These are phyloP conservation scores for Medicago arabica DNA, from an alignment of 306 rosid species.

Conservation along the genomic window DNA sequence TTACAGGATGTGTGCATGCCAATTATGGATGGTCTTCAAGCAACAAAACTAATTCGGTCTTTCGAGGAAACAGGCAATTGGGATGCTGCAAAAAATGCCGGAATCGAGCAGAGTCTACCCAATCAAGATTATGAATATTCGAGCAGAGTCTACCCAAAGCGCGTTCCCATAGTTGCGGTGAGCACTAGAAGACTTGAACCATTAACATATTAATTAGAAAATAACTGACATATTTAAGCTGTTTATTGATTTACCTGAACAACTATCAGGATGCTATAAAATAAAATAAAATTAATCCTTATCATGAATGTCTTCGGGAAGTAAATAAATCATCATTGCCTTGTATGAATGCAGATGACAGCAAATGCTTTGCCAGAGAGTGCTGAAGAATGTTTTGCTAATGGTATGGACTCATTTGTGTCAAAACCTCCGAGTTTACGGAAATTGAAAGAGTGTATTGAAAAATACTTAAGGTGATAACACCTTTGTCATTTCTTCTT, in stretches of 20 bases:
- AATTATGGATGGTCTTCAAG: slow-evolving; percentile 88
- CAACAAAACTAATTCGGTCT: slow-evolving; percentile 85
- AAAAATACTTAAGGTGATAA: slow-evolving; percentile 58
- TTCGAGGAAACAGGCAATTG: slow-evolving; percentile 88
- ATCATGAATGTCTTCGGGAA: background rate
- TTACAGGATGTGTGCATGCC: slow-evolving; percentile 95
- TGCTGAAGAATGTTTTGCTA: slow-evolving; percentile 82
- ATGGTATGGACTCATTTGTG: slow-evolving; percentile 95
- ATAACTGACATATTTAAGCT: background rate
- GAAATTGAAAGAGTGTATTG: slow-evolving; percentile 71
- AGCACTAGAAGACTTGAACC: slow-evolving; percentile 27
- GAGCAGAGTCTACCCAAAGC: slow-evolving; percentile 45
- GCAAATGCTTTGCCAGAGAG: slow-evolving; percentile 91
- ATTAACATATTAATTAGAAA: background rate
- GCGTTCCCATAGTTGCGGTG: slow-evolving; percentile 82
- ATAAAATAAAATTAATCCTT: background rate
- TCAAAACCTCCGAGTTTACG: slow-evolving; percentile 90
- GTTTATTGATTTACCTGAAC: background rate
- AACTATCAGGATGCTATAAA: background rate
- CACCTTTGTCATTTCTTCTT: slow-evolving; percentile 59
- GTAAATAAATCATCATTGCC: slow-evolving; percentile 3
- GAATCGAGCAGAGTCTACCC: slow-evolving; percentile 50
- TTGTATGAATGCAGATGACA: slow-evolving; percentile 79
- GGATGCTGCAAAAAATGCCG: slow-evolving; percentile 78
- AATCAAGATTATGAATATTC: slow-evolving; percentile 42